A percentile compares a stretch with the other conserved stretches of the same genome.
phyloP scores from a whole-genome alignment of 1,284 basidiomycete species.

The Ustilago trichophora region DNA sequence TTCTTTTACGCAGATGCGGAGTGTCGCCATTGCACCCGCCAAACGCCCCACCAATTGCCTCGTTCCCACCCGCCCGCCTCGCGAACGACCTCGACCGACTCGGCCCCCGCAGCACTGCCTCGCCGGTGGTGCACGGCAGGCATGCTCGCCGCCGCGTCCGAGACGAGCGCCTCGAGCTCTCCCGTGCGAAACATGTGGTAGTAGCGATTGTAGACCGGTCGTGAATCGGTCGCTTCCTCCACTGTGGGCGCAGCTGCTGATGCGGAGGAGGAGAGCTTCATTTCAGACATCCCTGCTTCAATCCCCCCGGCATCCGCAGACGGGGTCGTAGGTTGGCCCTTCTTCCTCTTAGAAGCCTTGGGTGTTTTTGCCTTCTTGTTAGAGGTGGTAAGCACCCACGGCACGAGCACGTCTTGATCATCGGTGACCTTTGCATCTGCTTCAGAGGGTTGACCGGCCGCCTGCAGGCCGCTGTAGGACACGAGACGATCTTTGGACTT shows the following conservation, averaged over 20 bases:
- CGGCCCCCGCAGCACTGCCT: neutral
- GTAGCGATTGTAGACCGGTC: constrained; percentile 60
- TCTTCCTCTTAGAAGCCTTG: neutral
- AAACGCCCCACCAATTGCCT: constrained; percentile 66
- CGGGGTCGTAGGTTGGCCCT: neutral
- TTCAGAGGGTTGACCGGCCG: neutral
- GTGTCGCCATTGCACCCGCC: constrained; percentile 51
- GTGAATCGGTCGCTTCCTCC: no score
- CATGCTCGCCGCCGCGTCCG: constrained; percentile 42
- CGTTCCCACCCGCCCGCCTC: constrained; percentile 63
- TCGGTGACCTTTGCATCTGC: constrained; percentile 8
- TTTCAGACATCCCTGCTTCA: constrained; percentile 1
- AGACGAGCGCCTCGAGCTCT: constrained; percentile 61
- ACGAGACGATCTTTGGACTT: constrained; percentile 33
- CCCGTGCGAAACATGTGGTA: constrained; percentile 63
- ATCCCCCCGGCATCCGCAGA: constrained; percentile 22
- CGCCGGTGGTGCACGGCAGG: constrained; percentile 2
- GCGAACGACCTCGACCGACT: constrained; percentile 22
- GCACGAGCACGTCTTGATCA: constrained; percentile 63
- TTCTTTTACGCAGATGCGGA: no score
- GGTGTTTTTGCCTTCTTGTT: constrained; percentile 10
- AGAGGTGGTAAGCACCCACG: constrained; percentile 57
- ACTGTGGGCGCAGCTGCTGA: no score
- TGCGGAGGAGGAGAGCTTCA: no score
- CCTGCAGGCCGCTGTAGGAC: constrained; percentile 30